phyloP scores from a whole-genome alignment of 768 basidiomycete genomes.

The Rhodotorula kratochvilovae region DNA sequence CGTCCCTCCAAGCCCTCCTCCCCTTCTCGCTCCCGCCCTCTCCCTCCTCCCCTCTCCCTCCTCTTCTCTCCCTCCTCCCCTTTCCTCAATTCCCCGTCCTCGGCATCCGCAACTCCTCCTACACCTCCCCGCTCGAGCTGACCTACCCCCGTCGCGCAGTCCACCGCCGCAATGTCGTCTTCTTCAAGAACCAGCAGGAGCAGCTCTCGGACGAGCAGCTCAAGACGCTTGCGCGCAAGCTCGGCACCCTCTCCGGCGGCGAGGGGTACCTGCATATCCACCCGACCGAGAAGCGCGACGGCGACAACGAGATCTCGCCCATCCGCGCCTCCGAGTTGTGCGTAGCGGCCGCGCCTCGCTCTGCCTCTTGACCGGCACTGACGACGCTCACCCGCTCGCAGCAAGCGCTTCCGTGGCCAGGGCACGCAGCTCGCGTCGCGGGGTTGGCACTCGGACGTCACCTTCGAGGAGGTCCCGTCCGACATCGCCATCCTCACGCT shows the following conservation, averaged over 20 bases:
- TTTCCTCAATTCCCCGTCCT: too few species aligned
- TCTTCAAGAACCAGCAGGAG: slow-evolving; percentile 8
- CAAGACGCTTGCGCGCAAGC: slow-evolving; percentile 1
- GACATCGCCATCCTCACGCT: slow-evolving; percentile 57
- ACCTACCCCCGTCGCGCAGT: slow-evolving; percentile 53
- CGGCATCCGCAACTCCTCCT: too few species aligned
- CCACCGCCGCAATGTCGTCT: slow-evolving; percentile 52
- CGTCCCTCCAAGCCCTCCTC: too few species aligned
- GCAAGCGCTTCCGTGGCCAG: background rate
- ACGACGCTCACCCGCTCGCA: background rate
- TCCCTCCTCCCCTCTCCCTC: too few species aligned
- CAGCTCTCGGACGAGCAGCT: slow-evolving; percentile 3
- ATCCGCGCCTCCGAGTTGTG: slow-evolving; percentile 47
- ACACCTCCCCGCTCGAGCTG: slow-evolving; percentile 47
- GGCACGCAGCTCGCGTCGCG: background rate
- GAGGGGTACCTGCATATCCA: slow-evolving; percentile 38
- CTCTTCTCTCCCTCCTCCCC: too few species aligned
- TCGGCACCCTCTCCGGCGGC: background rate
- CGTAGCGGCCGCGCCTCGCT: background rate
- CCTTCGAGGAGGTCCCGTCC: slow-evolving; percentile 51
- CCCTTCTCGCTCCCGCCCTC: slow-evolving; percentile 49
- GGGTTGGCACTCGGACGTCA: slow-evolving; percentile 30
- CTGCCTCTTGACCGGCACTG: background rate
- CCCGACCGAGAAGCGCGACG: background rate
- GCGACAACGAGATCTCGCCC: slow-evolving; percentile 55